A percentile compares a stretch with the other conserved stretches of the same genome.
phyloP scores from a whole-genome alignment of 345 rosid species.

The Salix viminalis region DNA sequence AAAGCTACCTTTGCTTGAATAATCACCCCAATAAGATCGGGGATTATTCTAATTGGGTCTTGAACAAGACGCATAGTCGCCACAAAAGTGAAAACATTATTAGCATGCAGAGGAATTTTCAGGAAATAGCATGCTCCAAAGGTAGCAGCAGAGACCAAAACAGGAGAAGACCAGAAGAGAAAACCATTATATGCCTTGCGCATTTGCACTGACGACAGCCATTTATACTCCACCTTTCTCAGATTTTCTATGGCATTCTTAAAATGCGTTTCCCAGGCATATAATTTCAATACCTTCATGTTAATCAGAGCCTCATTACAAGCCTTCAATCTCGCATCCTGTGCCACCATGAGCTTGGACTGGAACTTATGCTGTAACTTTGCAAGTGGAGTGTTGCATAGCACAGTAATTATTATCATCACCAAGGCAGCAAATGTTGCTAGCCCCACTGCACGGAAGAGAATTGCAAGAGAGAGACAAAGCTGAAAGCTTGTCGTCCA shows the following conservation, averaged over 20 bases:
- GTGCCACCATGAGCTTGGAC: conserved; percentile 68
- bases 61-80: conserved; percentile 88
- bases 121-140: conserved; percentile 81
- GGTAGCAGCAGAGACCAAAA: conserved; percentile 81
- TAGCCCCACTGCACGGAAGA: conserved; percentile 72
- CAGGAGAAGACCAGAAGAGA: conserved; percentile 90
- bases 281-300: conserved; percentile 89
- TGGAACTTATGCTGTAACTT: conserved; percentile 86
- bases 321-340: conserved; percentile 81
- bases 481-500: conserved; percentile 92
- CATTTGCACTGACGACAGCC: conserved; percentile 76
- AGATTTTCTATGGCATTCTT: conserved; percentile 72
- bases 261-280: conserved; percentile 92
- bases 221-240: conserved; percentile 55
- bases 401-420: conserved; percentile 66
- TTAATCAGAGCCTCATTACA: conserved; percentile 72
- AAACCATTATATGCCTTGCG: conserved; percentile 59
- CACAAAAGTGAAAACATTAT: conserved; percentile 88
- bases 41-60: conserved; percentile 72
- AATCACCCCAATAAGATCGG: conserved; percentile 79
- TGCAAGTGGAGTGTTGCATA: conserved; percentile 87
- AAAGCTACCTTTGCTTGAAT: conserved; percentile 93
- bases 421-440: conserved; percentile 81
- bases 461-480: conserved; percentile 62
- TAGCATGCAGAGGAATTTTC: conserved; percentile 66